phyloP scores from a whole-genome alignment of 352 stramenopile genomes.

The Halophytophthora batemanensis region DNA sequence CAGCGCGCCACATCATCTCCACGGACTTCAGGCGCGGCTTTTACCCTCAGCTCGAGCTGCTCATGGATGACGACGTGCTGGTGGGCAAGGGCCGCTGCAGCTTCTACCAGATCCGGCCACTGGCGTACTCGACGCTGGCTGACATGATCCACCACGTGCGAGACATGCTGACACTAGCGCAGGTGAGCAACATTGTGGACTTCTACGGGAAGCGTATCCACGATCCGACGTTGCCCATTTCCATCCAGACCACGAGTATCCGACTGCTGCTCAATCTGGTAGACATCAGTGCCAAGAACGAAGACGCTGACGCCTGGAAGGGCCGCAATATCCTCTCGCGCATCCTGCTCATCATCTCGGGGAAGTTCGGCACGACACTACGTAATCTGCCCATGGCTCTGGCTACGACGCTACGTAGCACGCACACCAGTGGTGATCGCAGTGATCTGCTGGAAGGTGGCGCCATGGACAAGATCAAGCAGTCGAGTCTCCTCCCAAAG shows the following conservation, averaged over 20 bases:
- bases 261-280: slow-evolving; percentile 96
- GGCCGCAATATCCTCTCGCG: slow-evolving; percentile 88
- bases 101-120: slow-evolving; percentile 90
- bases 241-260: slow-evolving; percentile 96
- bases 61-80: slow-evolving; percentile 95
- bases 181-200: slow-evolving; percentile 94
- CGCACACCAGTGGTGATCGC: slow-evolving; percentile 30
- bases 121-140: slow-evolving; percentile 96
- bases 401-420: slow-evolving; percentile 46
- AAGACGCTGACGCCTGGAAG: slow-evolving; percentile 83
- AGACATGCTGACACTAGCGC: slow-evolving; percentile 91
- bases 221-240: slow-evolving; percentile 91
- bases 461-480: slow-evolving; percentile 87
- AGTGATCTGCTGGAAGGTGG: slow-evolving; percentile 77
- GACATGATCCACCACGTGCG: slow-evolving; percentile 98
- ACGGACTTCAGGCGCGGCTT: slow-evolving; percentile 97
- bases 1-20: slow-evolving; percentile 95
- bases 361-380: slow-evolving; percentile 92
- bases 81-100: slow-evolving; percentile 84
- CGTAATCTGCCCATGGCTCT: slow-evolving; percentile 68
- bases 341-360: slow-evolving; percentile 91
- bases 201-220: slow-evolving; percentile 93
- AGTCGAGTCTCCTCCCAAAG: slow-evolving; percentile 73
- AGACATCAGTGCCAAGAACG: slow-evolving; percentile 96
- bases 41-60: slow-evolving; percentile 92